Base-by-base conservation (phyloP, 768 basidiomycete genomes). In the Hygrophoropsis aurantiaca region DNA sequence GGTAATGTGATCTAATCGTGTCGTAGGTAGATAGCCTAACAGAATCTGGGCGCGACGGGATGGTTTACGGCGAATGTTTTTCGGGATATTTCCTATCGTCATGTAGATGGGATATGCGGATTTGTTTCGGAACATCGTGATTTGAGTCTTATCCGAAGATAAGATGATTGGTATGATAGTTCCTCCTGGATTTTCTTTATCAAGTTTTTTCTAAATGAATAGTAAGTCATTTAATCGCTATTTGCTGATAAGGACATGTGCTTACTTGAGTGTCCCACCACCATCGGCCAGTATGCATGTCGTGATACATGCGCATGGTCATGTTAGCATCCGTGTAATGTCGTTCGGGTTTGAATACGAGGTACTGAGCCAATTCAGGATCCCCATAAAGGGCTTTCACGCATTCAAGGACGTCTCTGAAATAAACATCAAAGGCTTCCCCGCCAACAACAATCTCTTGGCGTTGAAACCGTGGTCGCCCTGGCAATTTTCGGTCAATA, bases 221-320 rank as follows among this genome's bases (percentile, higher is more conserved):
- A 13, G 7, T 30, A 13, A 13, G 6, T 30, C 6, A 13, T 30
- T 7, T 30, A 13, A 30, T 30, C n/a, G 27, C 6, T 7, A 30
- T 30, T 30, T 30, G 27, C 27, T 13, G 27, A 6, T 7, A 13
- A 7, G 6, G 27, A 30, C 27, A 30, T 30, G n/a, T 13, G 13
- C 67, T 21, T 51, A 77, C 77, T 62, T 79, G 78, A 2, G 64
- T 70, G 10, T 40, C 40, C 76, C 77, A 79, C 78, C 77, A 79
- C 78, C 78, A 80, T 36, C 68, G 64, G 0, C 71, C 74, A 0
- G 74, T 78, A 34, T 76, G 62, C 66, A 78, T 69, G 38, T 78
- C 74, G 49, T 58, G 52, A 46, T 67, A 77, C 1, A 74, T n/a
- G 0, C 64, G 47, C 0, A 48, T 36, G 0, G 37, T 63, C 11